Evolutionary conservation across 164 flowering plant genomes (phyloP).

Genomic region (Tinospora cordifolia): DNA sequence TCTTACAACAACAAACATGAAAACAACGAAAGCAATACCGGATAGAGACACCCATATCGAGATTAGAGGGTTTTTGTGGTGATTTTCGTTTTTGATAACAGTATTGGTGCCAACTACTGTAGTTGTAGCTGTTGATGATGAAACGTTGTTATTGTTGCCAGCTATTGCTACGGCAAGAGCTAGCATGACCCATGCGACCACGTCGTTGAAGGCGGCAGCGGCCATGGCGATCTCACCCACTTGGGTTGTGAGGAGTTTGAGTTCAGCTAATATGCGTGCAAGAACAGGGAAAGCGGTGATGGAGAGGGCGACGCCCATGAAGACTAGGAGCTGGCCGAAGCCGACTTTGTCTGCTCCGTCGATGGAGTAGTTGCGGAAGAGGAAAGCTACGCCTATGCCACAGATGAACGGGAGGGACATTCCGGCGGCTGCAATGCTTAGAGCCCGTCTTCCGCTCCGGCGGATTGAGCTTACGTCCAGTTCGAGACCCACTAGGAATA

Average conservation of each 20-base stretch:
- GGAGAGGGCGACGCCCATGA: constrained; percentile 22
- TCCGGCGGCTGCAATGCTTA: constrained; percentile 47
- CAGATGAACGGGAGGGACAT: constrained; percentile 44
- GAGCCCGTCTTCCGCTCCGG: constrained; percentile 40
- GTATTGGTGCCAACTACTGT: no score
- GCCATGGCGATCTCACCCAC: constrained; percentile 56
- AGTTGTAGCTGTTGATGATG: no score
- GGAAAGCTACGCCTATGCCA: constrained; percentile 37
- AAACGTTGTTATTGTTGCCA: constrained; percentile 25
- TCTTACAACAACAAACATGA: constrained; percentile 32
- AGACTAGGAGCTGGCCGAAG: constrained; percentile 31
- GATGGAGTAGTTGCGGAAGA: constrained; percentile 27
- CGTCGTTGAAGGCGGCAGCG: constrained; percentile 60
- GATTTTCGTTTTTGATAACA: constrained; percentile 1
- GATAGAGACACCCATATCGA: constrained; percentile 46
- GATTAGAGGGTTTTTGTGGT: constrained; percentile 30
- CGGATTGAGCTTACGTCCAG: constrained; percentile 42
- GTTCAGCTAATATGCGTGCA: constrained; percentile 62
- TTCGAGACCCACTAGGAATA: constrained; percentile 61
- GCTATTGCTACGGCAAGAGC: constrained; percentile 56
- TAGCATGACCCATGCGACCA: constrained; percentile 54
- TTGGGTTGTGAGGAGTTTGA: constrained; percentile 47
- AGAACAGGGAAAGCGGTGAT: constrained; percentile 28
- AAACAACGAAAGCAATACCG: constrained; percentile 37
- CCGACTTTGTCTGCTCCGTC: constrained; percentile 34